Percentiles rank a stretch among this genome's conserved stretches.
These are phyloP conservation scores for Trichoderma hamatum DNA, from an alignment of 2,329 filamentous ascomycete genomes.

Conservation along the genomic window DNA sequence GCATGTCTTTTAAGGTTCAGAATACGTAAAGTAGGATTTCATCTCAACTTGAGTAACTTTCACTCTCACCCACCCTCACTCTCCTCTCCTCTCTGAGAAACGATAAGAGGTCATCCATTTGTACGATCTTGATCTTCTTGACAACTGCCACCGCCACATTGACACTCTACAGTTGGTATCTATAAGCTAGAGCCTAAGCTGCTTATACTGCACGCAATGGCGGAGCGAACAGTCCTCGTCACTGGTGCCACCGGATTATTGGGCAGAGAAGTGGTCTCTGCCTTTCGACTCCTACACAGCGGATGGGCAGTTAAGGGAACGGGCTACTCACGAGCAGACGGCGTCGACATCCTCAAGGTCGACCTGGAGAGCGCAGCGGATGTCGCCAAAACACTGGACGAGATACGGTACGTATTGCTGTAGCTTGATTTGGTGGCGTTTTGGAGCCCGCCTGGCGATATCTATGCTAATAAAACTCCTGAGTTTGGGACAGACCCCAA, in stretches of 20 bases:
- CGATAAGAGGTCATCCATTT: neutral
- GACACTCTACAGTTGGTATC: neutral
- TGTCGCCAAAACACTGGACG: constrained; percentile 55
- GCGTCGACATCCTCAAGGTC: constrained; percentile 66
- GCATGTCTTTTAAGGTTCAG: constrained; percentile 3
- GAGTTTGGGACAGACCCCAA: constrained; percentile 10
- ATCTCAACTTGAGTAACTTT: neutral
- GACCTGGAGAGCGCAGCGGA: constrained; percentile 53
- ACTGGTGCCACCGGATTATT: constrained; percentile 86
- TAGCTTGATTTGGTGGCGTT: neutral
- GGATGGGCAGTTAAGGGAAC: constrained; percentile 72
- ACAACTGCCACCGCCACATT: neutral
- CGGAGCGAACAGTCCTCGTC: constrained; percentile 62
- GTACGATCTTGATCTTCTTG: neutral
- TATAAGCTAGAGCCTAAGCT: neutral
- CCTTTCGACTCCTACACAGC: constrained; percentile 58
- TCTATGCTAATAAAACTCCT: neutral
- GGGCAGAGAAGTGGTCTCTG: constrained; percentile 74
- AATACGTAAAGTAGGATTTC: neutral
- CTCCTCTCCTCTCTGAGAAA: neutral
- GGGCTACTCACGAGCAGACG: constrained; percentile 73
- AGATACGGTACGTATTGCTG: constrained; percentile 53
- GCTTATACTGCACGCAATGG: constrained; percentile 29
- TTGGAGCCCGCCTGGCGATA: neutral
- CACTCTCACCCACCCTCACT: neutral